A percentile compares a stretch with the other conserved stretches of the same genome.
Conservation (phyloP, 2,329 filamentous ascomycete species). For the Fusarium gaditjirri region DNA sequence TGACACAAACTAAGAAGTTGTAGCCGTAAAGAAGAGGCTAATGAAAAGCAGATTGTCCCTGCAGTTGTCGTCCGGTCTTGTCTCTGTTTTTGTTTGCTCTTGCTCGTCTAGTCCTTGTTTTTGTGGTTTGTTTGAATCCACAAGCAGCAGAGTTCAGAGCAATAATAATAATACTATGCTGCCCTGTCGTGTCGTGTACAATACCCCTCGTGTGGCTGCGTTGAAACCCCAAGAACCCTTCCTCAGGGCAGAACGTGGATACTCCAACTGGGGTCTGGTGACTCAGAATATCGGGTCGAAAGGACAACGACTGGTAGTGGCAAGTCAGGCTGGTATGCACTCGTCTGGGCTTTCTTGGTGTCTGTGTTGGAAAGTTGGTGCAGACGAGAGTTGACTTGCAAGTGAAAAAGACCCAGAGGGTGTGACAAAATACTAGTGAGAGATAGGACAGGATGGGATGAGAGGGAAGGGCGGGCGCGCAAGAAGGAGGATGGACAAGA, state of each 20-base stretch:
- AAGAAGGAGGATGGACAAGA: slow-evolving; percentile 28
- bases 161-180: neutral
- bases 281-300: slow-evolving; percentile 43
- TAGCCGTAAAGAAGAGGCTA: slow-evolving; percentile 20
- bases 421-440: slow-evolving; percentile 30
- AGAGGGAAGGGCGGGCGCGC: slow-evolving; percentile 27
- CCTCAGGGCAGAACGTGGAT: slow-evolving; percentile 44
- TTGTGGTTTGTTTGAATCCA: slow-evolving; percentile 23
- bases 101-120: slow-evolving; percentile 8
- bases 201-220: slow-evolving; percentile 41
- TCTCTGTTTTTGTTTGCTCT: slow-evolving; percentile 2
- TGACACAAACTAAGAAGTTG: slow-evolving; percentile 35
- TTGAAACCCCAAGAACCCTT: slow-evolving; percentile 38
- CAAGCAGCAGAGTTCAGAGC: neutral
- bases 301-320: slow-evolving; percentile 43
- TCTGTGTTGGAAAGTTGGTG: slow-evolving; percentile 39
- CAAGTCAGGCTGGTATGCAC: slow-evolving; percentile 45
- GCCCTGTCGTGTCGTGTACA: neutral
- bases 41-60: slow-evolving; percentile 26
- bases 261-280: slow-evolving; percentile 39
- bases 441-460: slow-evolving; percentile 25
- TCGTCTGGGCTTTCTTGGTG: slow-evolving; percentile 21
- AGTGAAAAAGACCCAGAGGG: slow-evolving; percentile 31
- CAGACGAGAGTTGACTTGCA: slow-evolving; percentile 15
- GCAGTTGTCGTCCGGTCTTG: slow-evolving; percentile 3